Evolutionary conservation across 1,284 basidiomycete species (phyloP).

Genomic region (Melampsora americana): DNA sequence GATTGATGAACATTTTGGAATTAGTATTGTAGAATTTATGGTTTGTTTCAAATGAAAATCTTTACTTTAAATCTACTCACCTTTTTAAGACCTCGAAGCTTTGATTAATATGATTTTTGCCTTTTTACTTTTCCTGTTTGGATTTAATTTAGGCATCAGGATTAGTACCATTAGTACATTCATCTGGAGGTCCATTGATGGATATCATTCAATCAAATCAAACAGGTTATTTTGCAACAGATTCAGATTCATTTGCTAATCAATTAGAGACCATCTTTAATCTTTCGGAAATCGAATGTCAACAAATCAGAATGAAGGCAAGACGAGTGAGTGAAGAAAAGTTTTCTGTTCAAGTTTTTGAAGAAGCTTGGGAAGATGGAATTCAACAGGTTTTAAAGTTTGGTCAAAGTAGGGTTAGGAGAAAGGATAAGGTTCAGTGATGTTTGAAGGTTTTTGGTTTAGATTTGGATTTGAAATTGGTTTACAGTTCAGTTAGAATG

Average conservation of each 20-base stretch:
- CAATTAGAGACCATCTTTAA: neutral
- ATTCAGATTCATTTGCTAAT: neutral
- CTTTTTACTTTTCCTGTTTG: slow-evolving; percentile 14
- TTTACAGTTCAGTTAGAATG: no score
- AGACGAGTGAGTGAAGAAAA: neutral
- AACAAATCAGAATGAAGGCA: neutral
- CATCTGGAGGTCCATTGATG: slow-evolving; percentile 82
- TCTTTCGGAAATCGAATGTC: neutral
- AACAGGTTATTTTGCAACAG: neutral
- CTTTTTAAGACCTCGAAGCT: neutral
- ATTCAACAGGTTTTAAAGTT: no score
- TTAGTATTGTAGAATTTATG: slow-evolving; percentile 98
- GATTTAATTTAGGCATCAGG: slow-evolving; percentile 71
- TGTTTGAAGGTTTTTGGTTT: no score
- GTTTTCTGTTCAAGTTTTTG: neutral
- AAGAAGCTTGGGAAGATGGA: neutral
- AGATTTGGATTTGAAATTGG: no score
- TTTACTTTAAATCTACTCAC: no score
- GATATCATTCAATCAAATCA: slow-evolving; percentile 71
- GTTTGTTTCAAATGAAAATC: no score
- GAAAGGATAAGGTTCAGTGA: no score
- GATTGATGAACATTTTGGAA: slow-evolving; percentile 98
- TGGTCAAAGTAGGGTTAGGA: no score
- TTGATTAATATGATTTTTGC: neutral
- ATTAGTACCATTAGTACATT: slow-evolving; percentile 84